phyloP scores from a whole-genome alignment of 257 asterid species.

The Penstemon davidsonii region DNA sequence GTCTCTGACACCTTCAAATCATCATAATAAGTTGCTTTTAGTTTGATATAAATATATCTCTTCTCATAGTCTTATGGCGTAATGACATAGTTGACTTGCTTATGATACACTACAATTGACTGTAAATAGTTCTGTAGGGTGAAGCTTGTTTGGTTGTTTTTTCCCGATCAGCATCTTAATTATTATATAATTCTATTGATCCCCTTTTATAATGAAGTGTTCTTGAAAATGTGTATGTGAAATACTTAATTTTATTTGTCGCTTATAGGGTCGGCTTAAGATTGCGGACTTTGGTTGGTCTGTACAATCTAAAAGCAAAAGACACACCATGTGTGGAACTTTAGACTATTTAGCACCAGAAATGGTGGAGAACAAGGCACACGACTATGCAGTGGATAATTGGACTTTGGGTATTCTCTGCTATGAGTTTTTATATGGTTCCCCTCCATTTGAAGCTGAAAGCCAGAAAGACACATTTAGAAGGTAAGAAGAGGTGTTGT shows the following conservation, averaged over 20 bases:
- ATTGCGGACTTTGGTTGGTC: slow-evolving; percentile 99
- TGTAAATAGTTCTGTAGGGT: no score
- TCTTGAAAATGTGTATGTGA: no score
- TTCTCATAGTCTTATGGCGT: no score
- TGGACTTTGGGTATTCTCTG: slow-evolving; percentile 82
- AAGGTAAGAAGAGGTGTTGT: slow-evolving; percentile 39
- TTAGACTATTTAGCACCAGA: slow-evolving; percentile 97
- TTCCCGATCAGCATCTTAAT: no score
- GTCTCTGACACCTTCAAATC: no score
- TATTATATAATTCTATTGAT: no score
- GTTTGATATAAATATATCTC: no score
- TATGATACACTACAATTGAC: no score
- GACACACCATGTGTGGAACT: slow-evolving; percentile 97
- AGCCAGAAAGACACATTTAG: slow-evolving; percentile 61
- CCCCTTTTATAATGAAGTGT: no score
- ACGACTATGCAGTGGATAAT: slow-evolving; percentile 73
- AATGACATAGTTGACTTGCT: no score
- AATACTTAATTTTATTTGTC: background rate
- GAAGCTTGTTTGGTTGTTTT: no score
- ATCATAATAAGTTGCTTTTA: no score
- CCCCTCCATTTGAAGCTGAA: slow-evolving; percentile 67
- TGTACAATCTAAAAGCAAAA: slow-evolving; percentile 84
- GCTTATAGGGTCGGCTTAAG: slow-evolving; percentile 83
- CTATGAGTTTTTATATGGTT: slow-evolving; percentile 64
- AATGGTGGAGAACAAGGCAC: slow-evolving; percentile 92